A percentile compares a stretch with the other conserved stretches of the same genome.
These are phyloP conservation scores for Pichia nanzhaoensis DNA, from an alignment of 805 yeast genomes.

Conservation along the genomic window DNA sequence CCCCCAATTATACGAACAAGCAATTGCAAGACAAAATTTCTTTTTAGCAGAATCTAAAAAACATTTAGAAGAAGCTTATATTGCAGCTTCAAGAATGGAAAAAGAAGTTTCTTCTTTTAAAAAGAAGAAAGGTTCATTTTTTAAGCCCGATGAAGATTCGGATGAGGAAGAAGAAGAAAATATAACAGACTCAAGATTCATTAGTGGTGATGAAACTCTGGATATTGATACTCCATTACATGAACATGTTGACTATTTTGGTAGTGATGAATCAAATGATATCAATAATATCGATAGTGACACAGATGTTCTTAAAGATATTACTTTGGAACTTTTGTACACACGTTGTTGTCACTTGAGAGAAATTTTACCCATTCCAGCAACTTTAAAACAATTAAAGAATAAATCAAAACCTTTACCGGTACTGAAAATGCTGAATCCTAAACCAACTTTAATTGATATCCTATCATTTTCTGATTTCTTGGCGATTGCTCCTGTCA, in stretches of 20 bases:
- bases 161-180: constrained; percentile 17
- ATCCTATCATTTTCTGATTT: constrained; percentile 52
- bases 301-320: constrained; percentile 23
- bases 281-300: constrained; percentile 8
- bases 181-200: constrained; percentile 5
- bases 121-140: constrained; percentile 17
- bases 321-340: constrained; percentile 44
- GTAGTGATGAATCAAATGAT: constrained; percentile 8
- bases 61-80: constrained; percentile 73
- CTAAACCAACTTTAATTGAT: constrained; percentile 53
- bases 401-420: constrained; percentile 45
- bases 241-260: constrained; percentile 35
- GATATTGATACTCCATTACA: constrained; percentile 69
- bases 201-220: constrained; percentile 15
- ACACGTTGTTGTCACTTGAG: constrained; percentile 44
- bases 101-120: constrained; percentile 51
- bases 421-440: constrained; percentile 49
- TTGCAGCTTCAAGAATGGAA: constrained; percentile 63
- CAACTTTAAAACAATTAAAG: constrained; percentile 46
- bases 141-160: constrained; percentile 23
- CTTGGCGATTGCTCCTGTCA: constrained; percentile 47
- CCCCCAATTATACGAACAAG: constrained; percentile 45
- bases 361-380: constrained; percentile 44
- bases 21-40: constrained; percentile 50
- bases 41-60: constrained; percentile 56